These are phyloP conservation scores for Kwoniella botswanensis DNA, from an alignment of 768 basidiomycete genomes.

Conservation along the genomic window DNA sequence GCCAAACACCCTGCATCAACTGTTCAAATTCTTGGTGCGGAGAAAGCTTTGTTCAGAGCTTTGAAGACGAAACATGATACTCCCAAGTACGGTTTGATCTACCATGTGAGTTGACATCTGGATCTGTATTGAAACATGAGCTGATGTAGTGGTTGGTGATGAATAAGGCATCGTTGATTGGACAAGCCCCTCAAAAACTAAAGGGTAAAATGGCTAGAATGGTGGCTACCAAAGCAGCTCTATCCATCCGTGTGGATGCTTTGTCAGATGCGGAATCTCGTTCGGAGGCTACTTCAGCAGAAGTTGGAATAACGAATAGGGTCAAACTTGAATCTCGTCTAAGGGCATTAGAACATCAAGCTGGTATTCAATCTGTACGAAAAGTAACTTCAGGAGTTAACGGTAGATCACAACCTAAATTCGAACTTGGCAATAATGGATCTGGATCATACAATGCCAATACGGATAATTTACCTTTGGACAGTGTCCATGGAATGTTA, in stretches of 20 bases:
- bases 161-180: slow-evolving; percentile 83
- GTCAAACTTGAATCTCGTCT: slow-evolving; percentile 93
- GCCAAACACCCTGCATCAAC: slow-evolving; percentile 63
- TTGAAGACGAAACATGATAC: slow-evolving; percentile 64
- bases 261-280: slow-evolving; percentile 91
- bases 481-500: slow-evolving; percentile 62
- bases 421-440: slow-evolving; percentile 75
- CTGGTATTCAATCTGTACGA: slow-evolving; percentile 73
- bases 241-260: slow-evolving; percentile 97
- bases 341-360: slow-evolving; percentile 82
- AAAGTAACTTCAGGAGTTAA: slow-evolving; percentile 64
- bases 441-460: slow-evolving; percentile 82
- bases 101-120: slow-evolving; percentile 70
- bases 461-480: slow-evolving; percentile 73
- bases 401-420: slow-evolving; percentile 70
- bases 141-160: slow-evolving; percentile 10
- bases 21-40: slow-evolving; percentile 62
- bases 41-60: slow-evolving; percentile 63
- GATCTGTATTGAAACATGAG: background rate
- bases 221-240: slow-evolving; percentile 97
- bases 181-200: slow-evolving; percentile 94
- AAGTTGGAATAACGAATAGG: slow-evolving; percentile 90
- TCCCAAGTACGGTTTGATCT: slow-evolving; percentile 95
- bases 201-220: slow-evolving; percentile 99
- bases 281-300: slow-evolving; percentile 72